Conservation (phyloP, 2,329 filamentous ascomycete species). For the Aspergillus nomiae region DNA sequence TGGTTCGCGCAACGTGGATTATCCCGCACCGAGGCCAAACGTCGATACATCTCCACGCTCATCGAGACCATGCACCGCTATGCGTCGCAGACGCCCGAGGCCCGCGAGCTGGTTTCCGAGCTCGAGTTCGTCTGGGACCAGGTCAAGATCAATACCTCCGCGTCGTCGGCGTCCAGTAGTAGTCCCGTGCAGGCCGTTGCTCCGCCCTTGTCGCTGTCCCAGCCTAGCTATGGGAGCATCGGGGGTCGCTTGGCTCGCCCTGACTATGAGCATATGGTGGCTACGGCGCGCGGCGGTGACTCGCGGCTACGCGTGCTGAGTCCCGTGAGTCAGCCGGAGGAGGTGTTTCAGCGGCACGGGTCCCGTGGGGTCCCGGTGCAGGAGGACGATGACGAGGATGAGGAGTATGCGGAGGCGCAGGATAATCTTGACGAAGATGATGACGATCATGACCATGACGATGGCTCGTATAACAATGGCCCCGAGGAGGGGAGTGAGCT, state of each 20-base stretch:
- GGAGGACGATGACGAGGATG: slow-evolving; percentile 24
- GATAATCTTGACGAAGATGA: slow-evolving; percentile 35
- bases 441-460: slow-evolving; percentile 14
- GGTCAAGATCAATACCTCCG: slow-evolving; percentile 77
- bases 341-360: slow-evolving; percentile 51
- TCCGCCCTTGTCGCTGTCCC: slow-evolving; percentile 27
- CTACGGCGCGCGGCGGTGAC: slow-evolving; percentile 37
- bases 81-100: slow-evolving; percentile 78
- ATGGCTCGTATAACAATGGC: slow-evolving; percentile 7
- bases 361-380: slow-evolving; percentile 43
- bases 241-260: slow-evolving; percentile 40
- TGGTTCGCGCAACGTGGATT: slow-evolving; percentile 88
- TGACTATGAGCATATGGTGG: slow-evolving; percentile 48
- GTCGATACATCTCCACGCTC: slow-evolving; percentile 86
- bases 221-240: slow-evolving; percentile 39
- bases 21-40: slow-evolving; percentile 88
- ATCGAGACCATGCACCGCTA: slow-evolving; percentile 98
- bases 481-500: slow-evolving; percentile 8
- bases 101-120: slow-evolving; percentile 83
- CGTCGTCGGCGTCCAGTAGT: slow-evolving; percentile 10
- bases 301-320: slow-evolving; percentile 71
- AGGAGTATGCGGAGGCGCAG: slow-evolving; percentile 39
- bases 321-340: slow-evolving; percentile 83
- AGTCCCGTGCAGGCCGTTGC: slow-evolving; percentile 34
- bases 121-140: slow-evolving; percentile 99